phyloP scores from a whole-genome alignment of 2,329 filamentous ascomycete species.

The Ophiostoma perfectum region DNA sequence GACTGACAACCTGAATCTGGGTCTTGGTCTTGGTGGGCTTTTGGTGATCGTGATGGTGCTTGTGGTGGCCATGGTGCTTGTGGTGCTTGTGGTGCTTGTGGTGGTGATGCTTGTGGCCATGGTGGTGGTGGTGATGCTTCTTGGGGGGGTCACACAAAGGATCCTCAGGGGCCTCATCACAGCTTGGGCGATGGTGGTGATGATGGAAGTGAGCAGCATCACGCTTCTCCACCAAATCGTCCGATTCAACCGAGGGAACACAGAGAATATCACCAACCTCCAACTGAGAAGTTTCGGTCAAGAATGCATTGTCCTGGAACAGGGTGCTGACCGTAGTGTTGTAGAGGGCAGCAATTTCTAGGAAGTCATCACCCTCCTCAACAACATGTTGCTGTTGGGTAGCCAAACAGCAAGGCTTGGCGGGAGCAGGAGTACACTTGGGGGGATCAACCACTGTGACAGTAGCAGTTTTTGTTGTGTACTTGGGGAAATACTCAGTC shows the following conservation, averaged over 20 bases:
- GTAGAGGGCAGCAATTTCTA: conserved; percentile 18
- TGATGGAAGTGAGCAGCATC: conserved; percentile 20
- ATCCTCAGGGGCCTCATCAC: conserved; percentile 7
- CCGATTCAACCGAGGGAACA: conserved; percentile 11
- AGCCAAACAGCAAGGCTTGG: conserved; percentile 14
- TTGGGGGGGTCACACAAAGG: conserved; percentile 8
- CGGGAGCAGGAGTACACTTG: conserved; percentile 1
- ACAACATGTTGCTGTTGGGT: conserved; percentile 18
- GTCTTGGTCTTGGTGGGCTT: conserved; percentile 14
- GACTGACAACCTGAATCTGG: background rate
- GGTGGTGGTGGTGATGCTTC: conserved; percentile 16
- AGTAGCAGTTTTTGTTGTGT: conserved; percentile 19
- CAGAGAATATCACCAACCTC: conserved; percentile 19
- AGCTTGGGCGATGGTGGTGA: conserved; percentile 12
- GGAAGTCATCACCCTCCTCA: conserved; percentile 17
- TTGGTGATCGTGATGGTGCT: conserved; percentile 18
- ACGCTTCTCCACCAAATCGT: conserved; percentile 13
- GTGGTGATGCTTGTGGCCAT: conserved; percentile 7
- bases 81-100: conserved; percentile 11
- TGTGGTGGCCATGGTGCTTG: conserved; percentile 12
- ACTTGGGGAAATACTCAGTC: conserved; percentile 21
- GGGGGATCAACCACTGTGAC: conserved; percentile 10
- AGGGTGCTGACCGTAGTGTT: conserved; percentile 21
- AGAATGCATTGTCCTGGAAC: conserved; percentile 17
- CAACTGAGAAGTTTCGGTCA: conserved; percentile 17